Conservation (phyloP, 805 yeast genomes). For the Zygotorulaspora sp. region DNA sequence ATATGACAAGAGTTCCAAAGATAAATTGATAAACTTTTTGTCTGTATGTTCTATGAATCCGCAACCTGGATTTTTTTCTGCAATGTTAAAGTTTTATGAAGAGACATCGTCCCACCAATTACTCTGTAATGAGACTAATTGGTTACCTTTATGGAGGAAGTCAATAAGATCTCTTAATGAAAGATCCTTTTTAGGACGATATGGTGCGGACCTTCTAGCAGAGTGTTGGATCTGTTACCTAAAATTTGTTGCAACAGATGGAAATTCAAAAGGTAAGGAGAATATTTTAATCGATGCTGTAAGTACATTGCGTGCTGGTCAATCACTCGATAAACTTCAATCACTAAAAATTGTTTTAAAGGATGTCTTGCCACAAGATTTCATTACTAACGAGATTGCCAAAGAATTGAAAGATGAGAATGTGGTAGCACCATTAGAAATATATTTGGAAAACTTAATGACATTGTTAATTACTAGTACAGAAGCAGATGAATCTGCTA, state of each 20-base stretch:
- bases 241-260: constrained; percentile 14
- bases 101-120: constrained; percentile 14
- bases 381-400: constrained; percentile 12
- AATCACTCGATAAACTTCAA: constrained; percentile 15
- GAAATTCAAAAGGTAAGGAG: constrained; percentile 1
- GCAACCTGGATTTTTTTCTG: constrained; percentile 44
- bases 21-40: constrained; percentile 44
- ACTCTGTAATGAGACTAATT: constrained; percentile 22
- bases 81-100: constrained; percentile 22
- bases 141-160: constrained; percentile 30
- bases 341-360: constrained; percentile 23
- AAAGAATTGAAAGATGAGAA: constrained; percentile 9
- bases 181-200: constrained; percentile 32
- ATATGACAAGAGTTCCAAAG: constrained; percentile 45
- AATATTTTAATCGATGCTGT: constrained; percentile 12
- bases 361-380: constrained; percentile 14
- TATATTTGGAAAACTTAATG: constrained; percentile 13
- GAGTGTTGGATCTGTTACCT: constrained; percentile 33
- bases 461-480: constrained; percentile 11
- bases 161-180: constrained; percentile 28
- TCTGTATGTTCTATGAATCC: constrained; percentile 53
- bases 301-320: constrained; percentile 18
- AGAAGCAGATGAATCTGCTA: constrained; percentile 18
- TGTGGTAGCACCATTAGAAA: background rate
- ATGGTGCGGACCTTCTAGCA: constrained; percentile 29